Conservation (phyloP, 257 asterid genomes). For the Solanum sparsipilum region DNA sequence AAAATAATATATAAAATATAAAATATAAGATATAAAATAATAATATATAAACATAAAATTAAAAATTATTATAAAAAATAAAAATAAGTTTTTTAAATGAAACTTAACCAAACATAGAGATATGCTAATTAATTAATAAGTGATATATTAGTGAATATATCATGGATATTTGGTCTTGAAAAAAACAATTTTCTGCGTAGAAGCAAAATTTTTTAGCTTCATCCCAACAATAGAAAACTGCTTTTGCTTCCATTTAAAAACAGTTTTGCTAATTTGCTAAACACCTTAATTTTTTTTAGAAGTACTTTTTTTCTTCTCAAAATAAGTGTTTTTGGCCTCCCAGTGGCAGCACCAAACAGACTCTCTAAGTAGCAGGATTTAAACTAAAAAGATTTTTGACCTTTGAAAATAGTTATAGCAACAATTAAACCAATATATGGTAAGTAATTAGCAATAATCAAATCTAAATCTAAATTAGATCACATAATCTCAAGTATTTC, state of each 20-base stretch:
- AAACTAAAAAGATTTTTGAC: background rate
- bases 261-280: background rate
- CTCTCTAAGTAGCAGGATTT: background rate
- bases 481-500: background rate
- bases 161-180: background rate
- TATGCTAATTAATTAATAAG: background rate
- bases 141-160: background rate
- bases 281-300: background rate
- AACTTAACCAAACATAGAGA: too few species aligned
- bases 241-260: background rate
- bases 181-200: background rate
- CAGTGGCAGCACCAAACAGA: background rate
- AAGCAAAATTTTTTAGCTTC: background rate
- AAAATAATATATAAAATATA: too few species aligned
- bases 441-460: background rate
- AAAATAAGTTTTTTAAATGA: background rate
- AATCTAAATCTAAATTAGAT: background rate
- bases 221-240: background rate
- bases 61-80: too few species aligned
- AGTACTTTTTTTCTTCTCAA: background rate
- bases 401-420: background rate
- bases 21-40: too few species aligned
- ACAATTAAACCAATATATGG: background rate
- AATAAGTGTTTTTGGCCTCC: background rate
- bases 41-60: too few species aligned